Conservation (phyloP, 805 yeast species). For the Nakazawaea ernobii region DNA sequence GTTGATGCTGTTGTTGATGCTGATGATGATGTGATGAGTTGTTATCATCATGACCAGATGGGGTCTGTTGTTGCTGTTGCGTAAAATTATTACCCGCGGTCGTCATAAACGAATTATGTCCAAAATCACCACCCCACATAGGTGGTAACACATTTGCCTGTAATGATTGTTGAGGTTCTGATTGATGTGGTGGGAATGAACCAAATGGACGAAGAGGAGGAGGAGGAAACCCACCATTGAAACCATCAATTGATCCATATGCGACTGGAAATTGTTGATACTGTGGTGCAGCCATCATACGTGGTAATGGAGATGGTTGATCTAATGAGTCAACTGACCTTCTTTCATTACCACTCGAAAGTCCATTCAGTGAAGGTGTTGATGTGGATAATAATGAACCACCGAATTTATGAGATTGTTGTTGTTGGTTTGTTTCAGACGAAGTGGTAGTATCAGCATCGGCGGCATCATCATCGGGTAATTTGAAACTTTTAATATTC, state of each 20-base stretch:
- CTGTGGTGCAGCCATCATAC: not conserved
- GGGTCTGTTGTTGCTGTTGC: not conserved
- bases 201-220: not conserved
- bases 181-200: slow-evolving; percentile 1
- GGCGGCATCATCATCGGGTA: slow-evolving; percentile 5
- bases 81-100: not conserved
- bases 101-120: not conserved
- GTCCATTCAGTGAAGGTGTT: not conserved
- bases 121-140: not conserved
- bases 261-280: slow-evolving; percentile 1
- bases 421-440: not conserved
- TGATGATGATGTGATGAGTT: not conserved
- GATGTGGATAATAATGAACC: slow-evolving; percentile 4
- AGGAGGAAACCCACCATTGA: not conserved
- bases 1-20: not conserved
- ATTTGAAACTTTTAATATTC: slow-evolving; percentile 5
- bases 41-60: not conserved
- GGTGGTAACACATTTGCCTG: not conserved
- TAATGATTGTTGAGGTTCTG: not conserved
- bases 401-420: slow-evolving; percentile 4
- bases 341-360: not conserved
- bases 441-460: not conserved
- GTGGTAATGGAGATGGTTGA: not conserved
- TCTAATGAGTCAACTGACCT: not conserved
- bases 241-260: not conserved